Percentiles rank a stretch among this genome's conserved stretches.
phyloP scores from a whole-genome alignment of 148 eudicot genomes.

The Rhododendron ovatum region DNA sequence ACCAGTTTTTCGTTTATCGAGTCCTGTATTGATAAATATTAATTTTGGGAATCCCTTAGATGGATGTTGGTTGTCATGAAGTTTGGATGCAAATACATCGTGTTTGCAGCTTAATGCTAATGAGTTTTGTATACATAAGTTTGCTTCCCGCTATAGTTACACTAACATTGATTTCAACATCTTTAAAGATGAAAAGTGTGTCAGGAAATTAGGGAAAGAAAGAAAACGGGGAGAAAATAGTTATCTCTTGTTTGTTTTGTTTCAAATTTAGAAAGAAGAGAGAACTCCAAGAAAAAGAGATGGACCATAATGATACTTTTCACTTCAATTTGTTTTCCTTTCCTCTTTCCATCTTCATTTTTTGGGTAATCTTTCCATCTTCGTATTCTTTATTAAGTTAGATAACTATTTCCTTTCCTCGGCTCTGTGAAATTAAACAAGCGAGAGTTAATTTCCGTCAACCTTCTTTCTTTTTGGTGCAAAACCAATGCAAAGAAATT shows the following conservation, averaged over 20 bases:
- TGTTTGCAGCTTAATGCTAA: background rate
- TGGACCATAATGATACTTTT: background rate
- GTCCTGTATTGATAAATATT: background rate
- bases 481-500: background rate
- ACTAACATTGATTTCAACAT: background rate
- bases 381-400: background rate
- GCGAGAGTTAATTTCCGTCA: background rate
- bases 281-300: background rate
- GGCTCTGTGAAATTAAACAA: background rate
- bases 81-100: background rate
- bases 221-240: background rate
- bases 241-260: background rate
- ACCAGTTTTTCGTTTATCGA: background rate
- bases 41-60: background rate
- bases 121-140: background rate
- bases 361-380: background rate
- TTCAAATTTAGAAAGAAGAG: background rate
- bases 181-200: background rate
- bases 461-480: background rate
- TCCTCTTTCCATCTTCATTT: background rate
- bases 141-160: background rate
- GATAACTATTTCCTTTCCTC: background rate
- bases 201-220: background rate
- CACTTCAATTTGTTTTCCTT: background rate
- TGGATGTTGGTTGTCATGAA: background rate